Conservation (phyloP, 352 stramenopile genomes). For the Phytophthora gonapodyides region DNA sequence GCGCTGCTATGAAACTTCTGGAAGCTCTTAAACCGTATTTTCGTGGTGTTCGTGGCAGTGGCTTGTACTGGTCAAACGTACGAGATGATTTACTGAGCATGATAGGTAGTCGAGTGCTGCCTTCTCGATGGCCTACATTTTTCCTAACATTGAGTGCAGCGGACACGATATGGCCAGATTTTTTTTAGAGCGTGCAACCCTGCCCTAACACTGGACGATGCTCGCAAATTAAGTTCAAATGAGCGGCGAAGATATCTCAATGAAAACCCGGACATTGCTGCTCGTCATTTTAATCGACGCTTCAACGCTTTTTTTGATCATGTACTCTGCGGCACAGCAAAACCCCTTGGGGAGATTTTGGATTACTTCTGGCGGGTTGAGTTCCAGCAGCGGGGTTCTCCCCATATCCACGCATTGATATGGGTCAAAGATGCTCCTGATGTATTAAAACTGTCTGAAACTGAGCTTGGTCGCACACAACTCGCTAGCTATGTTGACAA, state of each 20-base stretch:
- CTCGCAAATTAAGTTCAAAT: no score
- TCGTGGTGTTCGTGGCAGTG: no score
- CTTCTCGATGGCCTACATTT: no score
- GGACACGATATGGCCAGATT: no score
- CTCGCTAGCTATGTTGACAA: slow-evolving; percentile 9
- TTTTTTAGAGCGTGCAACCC: no score
- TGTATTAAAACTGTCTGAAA: slow-evolving; percentile 5
- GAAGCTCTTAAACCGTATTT: no score
- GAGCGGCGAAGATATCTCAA: slow-evolving; percentile 16
- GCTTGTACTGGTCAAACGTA: no score
- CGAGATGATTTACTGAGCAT: no score
- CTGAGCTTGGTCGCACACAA: background rate
- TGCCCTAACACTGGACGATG: no score
- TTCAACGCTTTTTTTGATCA: slow-evolving; percentile 31
- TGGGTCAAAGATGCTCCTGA: slow-evolving; percentile 27
- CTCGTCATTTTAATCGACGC: slow-evolving; percentile 21
- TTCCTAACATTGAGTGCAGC: no score
- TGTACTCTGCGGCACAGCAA: background rate
- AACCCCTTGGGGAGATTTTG: slow-evolving; percentile 19
- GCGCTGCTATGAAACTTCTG: no score
- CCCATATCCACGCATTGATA: slow-evolving; percentile 26
- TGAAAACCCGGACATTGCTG: slow-evolving; percentile 29
- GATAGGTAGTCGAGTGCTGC: no score
- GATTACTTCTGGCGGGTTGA: slow-evolving; percentile 35
- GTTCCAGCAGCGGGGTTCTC: slow-evolving; percentile 25